Evolutionary conservation across 257 asterid genomes (phyloP).

Genomic region (Craterostigma plantagineum): DNA sequence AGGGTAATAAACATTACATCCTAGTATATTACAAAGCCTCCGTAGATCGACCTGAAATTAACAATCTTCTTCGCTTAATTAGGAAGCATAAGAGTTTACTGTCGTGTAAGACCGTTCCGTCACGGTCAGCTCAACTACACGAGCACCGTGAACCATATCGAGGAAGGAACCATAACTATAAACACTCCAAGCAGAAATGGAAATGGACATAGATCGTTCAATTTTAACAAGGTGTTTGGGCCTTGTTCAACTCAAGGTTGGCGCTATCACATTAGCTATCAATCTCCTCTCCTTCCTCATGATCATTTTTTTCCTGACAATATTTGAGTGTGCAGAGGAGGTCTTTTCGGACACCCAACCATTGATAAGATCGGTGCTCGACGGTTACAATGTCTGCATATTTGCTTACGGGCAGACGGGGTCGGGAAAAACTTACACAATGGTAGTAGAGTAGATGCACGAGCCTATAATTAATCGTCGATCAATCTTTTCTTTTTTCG

Average conservation of each 20-base stretch:
- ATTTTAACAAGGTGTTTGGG: slow-evolving; percentile 85
- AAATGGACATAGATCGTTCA: slow-evolving; percentile 57
- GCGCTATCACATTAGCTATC: too few species aligned
- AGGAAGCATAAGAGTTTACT: slow-evolving; percentile 95
- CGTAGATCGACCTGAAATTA: not conserved
- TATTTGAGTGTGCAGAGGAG: slow-evolving; percentile 4
- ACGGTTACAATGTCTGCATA: slow-evolving; percentile 5
- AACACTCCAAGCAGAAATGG: slow-evolving; percentile 45
- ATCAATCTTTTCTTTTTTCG: too few species aligned
- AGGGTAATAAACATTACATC: too few species aligned
- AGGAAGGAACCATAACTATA: slow-evolving; percentile 71
- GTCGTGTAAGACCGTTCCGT: slow-evolving; percentile 88
- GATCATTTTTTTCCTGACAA: too few species aligned
- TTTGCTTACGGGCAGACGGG: slow-evolving; percentile 5
- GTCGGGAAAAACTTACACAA: slow-evolving; percentile 1
- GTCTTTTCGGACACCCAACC: slow-evolving; percentile 3
- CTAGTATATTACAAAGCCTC: too few species aligned
- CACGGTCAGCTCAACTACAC: slow-evolving; percentile 31
- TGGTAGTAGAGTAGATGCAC: slow-evolving; percentile 3
- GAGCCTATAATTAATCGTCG: too few species aligned
- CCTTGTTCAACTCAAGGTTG: slow-evolving; percentile 92
- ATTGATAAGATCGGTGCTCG: slow-evolving; percentile 3
- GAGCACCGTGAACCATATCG: slow-evolving; percentile 67
- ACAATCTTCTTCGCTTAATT: slow-evolving; percentile 12
- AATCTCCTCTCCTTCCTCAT: too few species aligned